Conservation (phyloP, 495 filamentous ascomycete genomes). For the Cryomyces minteri region DNA sequence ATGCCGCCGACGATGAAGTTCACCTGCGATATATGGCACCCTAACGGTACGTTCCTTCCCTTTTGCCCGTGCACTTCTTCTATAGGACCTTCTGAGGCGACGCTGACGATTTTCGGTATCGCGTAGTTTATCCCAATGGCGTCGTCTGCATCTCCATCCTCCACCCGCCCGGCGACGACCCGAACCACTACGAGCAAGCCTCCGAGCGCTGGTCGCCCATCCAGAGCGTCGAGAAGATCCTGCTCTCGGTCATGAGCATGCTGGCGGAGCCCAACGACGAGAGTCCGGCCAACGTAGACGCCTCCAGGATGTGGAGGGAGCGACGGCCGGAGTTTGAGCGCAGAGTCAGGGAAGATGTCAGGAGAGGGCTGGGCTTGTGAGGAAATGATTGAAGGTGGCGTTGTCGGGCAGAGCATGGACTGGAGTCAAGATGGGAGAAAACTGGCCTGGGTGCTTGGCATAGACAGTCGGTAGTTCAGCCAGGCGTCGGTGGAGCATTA, state of each 20-base stretch:
- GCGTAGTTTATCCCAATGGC: conserved; percentile 72
- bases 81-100: background rate
- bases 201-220: conserved; percentile 93
- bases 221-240: conserved; percentile 93
- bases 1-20: conserved; percentile 93
- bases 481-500: too few relatives aligned
- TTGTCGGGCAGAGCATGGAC: too few relatives aligned
- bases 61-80: background rate
- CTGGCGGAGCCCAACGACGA: conserved; percentile 97
- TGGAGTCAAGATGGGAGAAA: too few relatives aligned
- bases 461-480: too few relatives aligned
- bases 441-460: too few relatives aligned
- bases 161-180: conserved; percentile 95
- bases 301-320: conserved; percentile 97
- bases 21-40: conserved; percentile 81
- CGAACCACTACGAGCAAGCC: conserved; percentile 96
- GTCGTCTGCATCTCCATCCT: conserved; percentile 95
- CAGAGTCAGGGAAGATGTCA: conserved; percentile 64
- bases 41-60: conserved; percentile 49
- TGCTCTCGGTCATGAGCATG: conserved; percentile 98
- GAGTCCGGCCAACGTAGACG: conserved; percentile 94
- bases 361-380: conserved; percentile 38
- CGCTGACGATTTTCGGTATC: background rate
- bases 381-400: background rate
- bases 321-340: conserved; percentile 66